These are phyloP conservation scores for Thalassia testudinum DNA, from an alignment of 116 monocot species.

Conservation along the genomic window DNA sequence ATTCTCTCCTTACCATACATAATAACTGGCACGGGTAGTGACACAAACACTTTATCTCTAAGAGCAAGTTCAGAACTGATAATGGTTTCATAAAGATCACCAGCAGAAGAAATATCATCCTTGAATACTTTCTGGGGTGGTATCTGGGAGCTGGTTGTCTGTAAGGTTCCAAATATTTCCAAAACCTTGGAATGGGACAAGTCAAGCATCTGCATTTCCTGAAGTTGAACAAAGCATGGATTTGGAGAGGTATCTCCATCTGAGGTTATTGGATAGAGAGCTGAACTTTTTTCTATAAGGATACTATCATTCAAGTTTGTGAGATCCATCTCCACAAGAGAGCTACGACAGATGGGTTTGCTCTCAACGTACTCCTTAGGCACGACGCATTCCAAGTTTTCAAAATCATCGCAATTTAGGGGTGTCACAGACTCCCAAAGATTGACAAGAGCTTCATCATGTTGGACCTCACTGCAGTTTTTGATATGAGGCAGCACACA, in stretches of 20 bases:
- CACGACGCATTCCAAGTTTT: constrained; percentile 13
- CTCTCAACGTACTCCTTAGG: constrained; percentile 14
- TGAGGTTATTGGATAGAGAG: constrained; percentile 24
- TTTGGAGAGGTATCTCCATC: constrained; percentile 26
- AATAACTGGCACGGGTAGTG: constrained; percentile 61
- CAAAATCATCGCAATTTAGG: constrained; percentile 16
- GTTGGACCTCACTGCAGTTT: constrained; percentile 6
- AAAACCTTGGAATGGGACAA: constrained; percentile 16
- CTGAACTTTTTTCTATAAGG: constrained; percentile 29
- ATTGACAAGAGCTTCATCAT: constrained; percentile 20
- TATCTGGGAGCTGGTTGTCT: constrained; percentile 14
- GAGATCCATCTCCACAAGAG: constrained; percentile 48
- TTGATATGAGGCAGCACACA: constrained; percentile 23
- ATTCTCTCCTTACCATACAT: constrained; percentile 26
- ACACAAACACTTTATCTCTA: constrained; percentile 61
- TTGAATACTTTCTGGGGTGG: constrained; percentile 26
- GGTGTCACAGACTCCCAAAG: constrained; percentile 22
- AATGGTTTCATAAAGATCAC: constrained; percentile 39
- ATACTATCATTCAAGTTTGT: constrained; percentile 28
- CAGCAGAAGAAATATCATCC: constrained; percentile 21
- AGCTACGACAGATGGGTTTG: constrained; percentile 18
- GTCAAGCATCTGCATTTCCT: constrained; percentile 68
- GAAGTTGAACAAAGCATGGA: constrained; percentile 41
- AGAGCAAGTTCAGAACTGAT: constrained; percentile 67
- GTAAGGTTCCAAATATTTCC: constrained; percentile 21